These are phyloP conservation scores for Coemansia javaensis DNA, from an alignment of 192 early-diverging fungal genomes.

Conservation along the genomic window DNA sequence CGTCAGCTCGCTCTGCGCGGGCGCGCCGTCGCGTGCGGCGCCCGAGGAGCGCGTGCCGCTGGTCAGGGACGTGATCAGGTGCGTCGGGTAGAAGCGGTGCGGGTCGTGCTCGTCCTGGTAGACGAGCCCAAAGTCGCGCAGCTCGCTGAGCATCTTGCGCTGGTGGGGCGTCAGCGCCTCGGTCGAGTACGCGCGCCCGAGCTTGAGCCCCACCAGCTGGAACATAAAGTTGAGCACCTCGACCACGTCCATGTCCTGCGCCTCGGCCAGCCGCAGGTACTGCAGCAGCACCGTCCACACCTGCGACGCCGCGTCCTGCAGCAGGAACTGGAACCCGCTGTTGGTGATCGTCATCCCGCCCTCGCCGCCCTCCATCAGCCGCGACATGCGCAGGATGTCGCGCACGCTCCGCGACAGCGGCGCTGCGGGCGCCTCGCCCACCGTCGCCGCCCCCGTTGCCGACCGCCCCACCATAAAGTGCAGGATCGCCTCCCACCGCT, in stretches of 20 bases:
- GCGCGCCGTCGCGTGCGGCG: background rate
- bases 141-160: conserved; percentile 77
- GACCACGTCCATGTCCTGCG: conserved; percentile 78
- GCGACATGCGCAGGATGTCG: conserved; percentile 67
- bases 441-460: conserved; percentile 5
- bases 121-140: conserved; percentile 83
- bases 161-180: conserved; percentile 82
- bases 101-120: conserved; percentile 77
- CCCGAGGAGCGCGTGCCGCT: conserved; percentile 10
- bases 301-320: conserved; percentile 91
- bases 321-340: conserved; percentile 95
- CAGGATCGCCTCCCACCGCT: conserved; percentile 87
- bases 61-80: conserved; percentile 87
- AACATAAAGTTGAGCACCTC: conserved; percentile 94
- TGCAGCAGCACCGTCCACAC: conserved; percentile 94
- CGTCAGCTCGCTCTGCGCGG: conserved; percentile 14
- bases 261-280: conserved; percentile 80
- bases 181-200: conserved; percentile 85
- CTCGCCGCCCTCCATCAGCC: conserved; percentile 60
- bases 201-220: conserved; percentile 83
- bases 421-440: no score
- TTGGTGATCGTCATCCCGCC: conserved; percentile 72
- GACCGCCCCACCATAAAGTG: conserved; percentile 91
- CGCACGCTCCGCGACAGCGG: conserved; percentile 66
- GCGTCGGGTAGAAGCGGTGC: conserved; percentile 82